Percentiles rank a stretch among this genome's conserved stretches.
phyloP scores from a whole-genome alignment of 805 yeast genomes.

The Zygosaccharomyces rouxii region DNA sequence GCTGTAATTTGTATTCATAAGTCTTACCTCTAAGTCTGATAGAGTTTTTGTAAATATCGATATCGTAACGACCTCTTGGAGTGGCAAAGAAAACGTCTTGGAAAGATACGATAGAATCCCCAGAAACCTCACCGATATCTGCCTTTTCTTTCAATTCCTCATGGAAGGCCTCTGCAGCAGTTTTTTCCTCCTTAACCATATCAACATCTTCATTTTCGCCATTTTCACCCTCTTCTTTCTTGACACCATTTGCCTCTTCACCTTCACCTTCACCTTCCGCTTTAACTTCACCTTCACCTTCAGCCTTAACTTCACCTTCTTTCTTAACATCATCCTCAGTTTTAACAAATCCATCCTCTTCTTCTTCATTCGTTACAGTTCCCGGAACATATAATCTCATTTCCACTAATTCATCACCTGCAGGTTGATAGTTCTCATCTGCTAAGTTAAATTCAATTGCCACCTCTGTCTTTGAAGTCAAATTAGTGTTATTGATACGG shows the following conservation, averaged over 20 bases:
- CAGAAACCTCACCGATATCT: conserved; percentile 88
- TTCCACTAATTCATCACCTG: conserved; percentile 96
- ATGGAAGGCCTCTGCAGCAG: conserved; percentile 80
- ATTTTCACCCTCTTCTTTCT: conserved; percentile 16
- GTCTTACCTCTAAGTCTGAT: conserved; percentile 95
- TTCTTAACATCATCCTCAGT: conserved; percentile 14
- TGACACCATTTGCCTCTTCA: conserved; percentile 19
- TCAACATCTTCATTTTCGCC: conserved; percentile 34
- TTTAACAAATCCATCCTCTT: conserved; percentile 23
- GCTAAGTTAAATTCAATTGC: conserved; percentile 76
- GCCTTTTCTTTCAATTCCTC: conserved; percentile 91
- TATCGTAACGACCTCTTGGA: conserved; percentile 97
- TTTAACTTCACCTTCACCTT: conserved; percentile 21
- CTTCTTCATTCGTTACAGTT: conserved; percentile 43
- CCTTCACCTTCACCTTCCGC: conserved; percentile 30
- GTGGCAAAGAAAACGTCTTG: conserved; percentile 87
- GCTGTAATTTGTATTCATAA: conserved; percentile 92
- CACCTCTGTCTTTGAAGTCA: conserved; percentile 90
- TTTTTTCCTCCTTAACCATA: conserved; percentile 36
- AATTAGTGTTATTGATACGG: conserved; percentile 75
- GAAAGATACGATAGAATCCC: conserved; percentile 92
- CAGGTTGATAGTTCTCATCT: conserved; percentile 50
- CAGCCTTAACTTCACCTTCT: conserved; percentile 33
- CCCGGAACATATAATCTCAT: conserved; percentile 93
- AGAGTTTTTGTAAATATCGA: conserved; percentile 84